Evolutionary conservation across 2,329 filamentous ascomycete genomes (phyloP), one percentile per base, ranked within the genome.

Genomic region (Corynespora cassiicola): DNA sequence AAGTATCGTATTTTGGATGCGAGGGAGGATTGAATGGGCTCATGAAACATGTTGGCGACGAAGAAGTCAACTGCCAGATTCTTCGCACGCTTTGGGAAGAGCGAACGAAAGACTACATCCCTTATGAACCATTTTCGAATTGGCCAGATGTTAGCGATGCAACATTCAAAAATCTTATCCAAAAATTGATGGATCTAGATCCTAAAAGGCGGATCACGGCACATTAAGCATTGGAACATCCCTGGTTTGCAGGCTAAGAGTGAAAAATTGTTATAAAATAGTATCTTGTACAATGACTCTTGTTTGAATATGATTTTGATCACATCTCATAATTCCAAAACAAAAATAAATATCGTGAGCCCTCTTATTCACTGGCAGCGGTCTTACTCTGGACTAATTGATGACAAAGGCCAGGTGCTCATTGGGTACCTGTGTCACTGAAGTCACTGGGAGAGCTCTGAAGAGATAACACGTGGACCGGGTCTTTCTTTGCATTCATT

Each of bases 121-220:
- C 58, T 26, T 68, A 66, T 35, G 51, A 54, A 39, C 60, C 58
- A 12, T 70, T 71, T 35, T 47, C 41, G 22, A 39, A 58, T 20
- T 70, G 61, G 66, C 31, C 35, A 18, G 53, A 50, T 15, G 49
- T 63, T 31, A 58, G 71, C 34, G 71, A 77, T 31, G 39, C 45
- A 10, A 56, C 61, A 2, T 70, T 74, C 47, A 68, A 69, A 42
- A 70, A 73, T 35, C 52, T 74, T 17, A 59, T 74, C 43, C 33
- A 41, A 32, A 51, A 60, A 32, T 67, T 74, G 65, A 71, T 63
- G 20, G 62, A 59, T 37, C 63, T 74, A 43, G 70, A 74, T 47
- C 71, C 72, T 6, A 48, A 52, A 15, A 65, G 58, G 58, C 54
- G 71, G 26, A 63, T 72, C 38, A 70, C 71, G 26, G 70, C 70